Conservation (phyloP, 2,329 filamentous ascomycete genomes). For the Neophaeococcomyces aloes region DNA sequence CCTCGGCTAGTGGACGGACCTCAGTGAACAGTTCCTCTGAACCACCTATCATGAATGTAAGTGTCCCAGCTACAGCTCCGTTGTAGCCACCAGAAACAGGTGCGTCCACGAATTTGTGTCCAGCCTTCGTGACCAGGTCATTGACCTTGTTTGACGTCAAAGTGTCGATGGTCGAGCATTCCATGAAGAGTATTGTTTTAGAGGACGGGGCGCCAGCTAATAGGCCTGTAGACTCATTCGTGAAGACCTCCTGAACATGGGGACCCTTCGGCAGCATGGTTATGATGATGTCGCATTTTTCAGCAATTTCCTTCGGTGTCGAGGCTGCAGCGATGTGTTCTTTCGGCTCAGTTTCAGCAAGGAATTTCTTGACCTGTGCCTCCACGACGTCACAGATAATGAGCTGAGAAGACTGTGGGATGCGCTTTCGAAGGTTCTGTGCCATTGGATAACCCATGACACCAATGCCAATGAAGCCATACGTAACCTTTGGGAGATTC, state of each 20-base stretch:
- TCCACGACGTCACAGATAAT: conserved; percentile 32
- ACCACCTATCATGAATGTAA: conserved; percentile 48
- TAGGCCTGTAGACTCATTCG: conserved; percentile 35
- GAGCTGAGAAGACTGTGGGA: conserved; percentile 25
- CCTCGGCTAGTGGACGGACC: conserved; percentile 32
- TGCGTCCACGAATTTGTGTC: conserved; percentile 42
- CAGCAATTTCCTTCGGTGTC: conserved; percentile 31
- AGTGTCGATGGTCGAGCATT: conserved; percentile 48
- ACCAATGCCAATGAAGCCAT: conserved; percentile 26
- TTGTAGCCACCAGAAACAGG: conserved; percentile 45
- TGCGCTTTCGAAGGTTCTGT: conserved; percentile 30
- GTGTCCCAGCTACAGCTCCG: conserved; percentile 42
- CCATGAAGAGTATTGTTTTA: conserved; percentile 37
- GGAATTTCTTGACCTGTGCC: conserved; percentile 29
- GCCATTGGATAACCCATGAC: conserved; percentile 37
- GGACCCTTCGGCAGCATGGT: conserved; percentile 46
- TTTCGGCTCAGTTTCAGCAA: conserved; percentile 26
- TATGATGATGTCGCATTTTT: conserved; percentile 37
- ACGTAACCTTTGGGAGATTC: conserved; percentile 12
- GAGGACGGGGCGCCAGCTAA: conserved; percentile 18
- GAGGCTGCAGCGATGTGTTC: conserved; percentile 29
- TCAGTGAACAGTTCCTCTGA: conserved; percentile 27
- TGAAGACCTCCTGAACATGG: conserved; percentile 43
- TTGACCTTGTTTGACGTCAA: conserved; percentile 39
- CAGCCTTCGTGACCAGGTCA: conserved; percentile 21